Evolutionary conservation across 495 filamentous ascomycete species (phyloP).

Genomic region (Talaromyces borbonicus): DNA sequence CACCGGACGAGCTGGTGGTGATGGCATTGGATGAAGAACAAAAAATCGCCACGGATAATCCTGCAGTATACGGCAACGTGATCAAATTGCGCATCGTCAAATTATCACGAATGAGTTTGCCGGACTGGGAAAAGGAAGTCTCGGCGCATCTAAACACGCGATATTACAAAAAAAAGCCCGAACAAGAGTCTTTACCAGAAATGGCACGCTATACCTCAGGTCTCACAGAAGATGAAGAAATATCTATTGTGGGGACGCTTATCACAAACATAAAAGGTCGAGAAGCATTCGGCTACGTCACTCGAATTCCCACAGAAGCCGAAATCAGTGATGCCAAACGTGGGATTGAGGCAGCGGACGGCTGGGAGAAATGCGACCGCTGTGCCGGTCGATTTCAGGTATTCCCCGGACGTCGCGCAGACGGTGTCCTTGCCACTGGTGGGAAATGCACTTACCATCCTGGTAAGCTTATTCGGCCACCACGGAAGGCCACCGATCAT

Average conservation of each 20-base stretch:
- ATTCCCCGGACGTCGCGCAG: constrained; percentile 75
- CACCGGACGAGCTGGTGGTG: constrained; percentile 59
- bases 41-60: constrained; percentile 54
- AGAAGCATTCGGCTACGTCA: constrained; percentile 64
- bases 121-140: constrained; percentile 52
- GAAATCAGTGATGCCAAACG: constrained; percentile 53
- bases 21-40: constrained; percentile 82
- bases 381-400: constrained; percentile 83
- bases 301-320: constrained; percentile 45
- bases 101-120: constrained; percentile 59
- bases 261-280: constrained; percentile 50
- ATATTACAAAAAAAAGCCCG: constrained; percentile 32
- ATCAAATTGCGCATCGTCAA: constrained; percentile 68
- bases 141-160: constrained; percentile 28
- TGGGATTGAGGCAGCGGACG: constrained; percentile 54
- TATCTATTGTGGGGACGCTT: constrained; percentile 50
- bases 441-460: constrained; percentile 73
- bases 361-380: constrained; percentile 83
- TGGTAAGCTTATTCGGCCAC: constrained; percentile 48
- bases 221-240: constrained; percentile 55
- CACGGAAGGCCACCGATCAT: constrained; percentile 35
- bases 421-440: constrained; percentile 68
- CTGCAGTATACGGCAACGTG: constrained; percentile 64
- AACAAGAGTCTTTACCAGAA: constrained; percentile 12
- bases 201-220: constrained; percentile 50